Evolutionary conservation across 345 rosid species (phyloP).

Genomic region (Citrus inodora): DNA sequence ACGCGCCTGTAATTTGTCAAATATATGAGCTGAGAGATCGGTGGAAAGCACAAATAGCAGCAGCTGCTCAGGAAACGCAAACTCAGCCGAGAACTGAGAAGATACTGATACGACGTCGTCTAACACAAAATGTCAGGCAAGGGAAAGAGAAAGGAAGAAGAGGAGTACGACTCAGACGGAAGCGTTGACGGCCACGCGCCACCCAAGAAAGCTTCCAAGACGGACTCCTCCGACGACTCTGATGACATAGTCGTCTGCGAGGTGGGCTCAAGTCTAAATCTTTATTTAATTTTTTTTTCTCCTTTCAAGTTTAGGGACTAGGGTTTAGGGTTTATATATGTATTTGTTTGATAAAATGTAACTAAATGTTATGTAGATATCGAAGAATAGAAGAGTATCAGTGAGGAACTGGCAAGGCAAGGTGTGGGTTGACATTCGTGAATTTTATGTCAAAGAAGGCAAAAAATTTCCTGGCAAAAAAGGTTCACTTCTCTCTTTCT

Average conservation of each 20-base stretch:
- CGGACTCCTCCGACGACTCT: slow-evolving; percentile 48
- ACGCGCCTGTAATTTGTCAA: too few relatives aligned
- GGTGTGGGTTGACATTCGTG: slow-evolving; percentile 85
- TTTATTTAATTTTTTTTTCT: background rate
- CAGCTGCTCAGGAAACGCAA: too few relatives aligned
- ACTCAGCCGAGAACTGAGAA: too few relatives aligned
- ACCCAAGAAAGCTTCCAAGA: slow-evolving; percentile 56
- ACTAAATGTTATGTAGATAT: slow-evolving; percentile 40
- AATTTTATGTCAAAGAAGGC: slow-evolving; percentile 84
- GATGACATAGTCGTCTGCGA: slow-evolving; percentile 78
- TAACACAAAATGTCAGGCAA: slow-evolving; percentile 53
- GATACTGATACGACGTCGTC: too few relatives aligned
- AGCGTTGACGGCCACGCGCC: slow-evolving; percentile 55
- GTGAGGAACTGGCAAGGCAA: slow-evolving; percentile 85
- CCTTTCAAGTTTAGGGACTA: background rate
- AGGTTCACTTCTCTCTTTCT: slow-evolving; percentile 36
- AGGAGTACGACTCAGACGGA: slow-evolving; percentile 52
- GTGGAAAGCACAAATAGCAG: too few relatives aligned
- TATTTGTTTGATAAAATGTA: background rate
- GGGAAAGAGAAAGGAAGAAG: slow-evolving; percentile 79
- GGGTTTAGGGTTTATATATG: background rate
- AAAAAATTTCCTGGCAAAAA: slow-evolving; percentile 79
- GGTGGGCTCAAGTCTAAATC: slow-evolving; percentile 17
- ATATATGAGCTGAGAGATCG: too few relatives aligned
- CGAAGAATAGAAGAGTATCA: slow-evolving; percentile 79